A percentile compares a stretch with the other conserved stretches of the same genome.
Evolutionary conservation across 2,329 filamentous ascomycete genomes (phyloP).

Genomic region (Tolypocladium tropicale): DNA sequence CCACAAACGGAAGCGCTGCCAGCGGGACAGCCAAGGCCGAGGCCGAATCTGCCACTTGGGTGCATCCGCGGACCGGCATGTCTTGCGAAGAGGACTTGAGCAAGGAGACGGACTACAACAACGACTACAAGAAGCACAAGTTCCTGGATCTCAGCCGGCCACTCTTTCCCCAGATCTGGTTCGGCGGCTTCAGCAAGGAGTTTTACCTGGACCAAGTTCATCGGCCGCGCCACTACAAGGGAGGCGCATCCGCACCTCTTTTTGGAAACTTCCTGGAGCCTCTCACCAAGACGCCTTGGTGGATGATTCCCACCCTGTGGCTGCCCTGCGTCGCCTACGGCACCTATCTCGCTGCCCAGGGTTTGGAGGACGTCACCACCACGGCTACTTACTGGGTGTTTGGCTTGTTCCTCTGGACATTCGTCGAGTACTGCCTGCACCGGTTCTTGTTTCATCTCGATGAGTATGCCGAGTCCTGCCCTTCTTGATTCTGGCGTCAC

Average conservation of each 20-base stretch:
- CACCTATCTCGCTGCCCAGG: constrained; percentile 51
- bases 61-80: constrained; percentile 71
- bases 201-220: constrained; percentile 97
- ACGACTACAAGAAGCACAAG: constrained; percentile 83
- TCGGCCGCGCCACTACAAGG: constrained; percentile 89
- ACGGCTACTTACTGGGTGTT: constrained; percentile 54
- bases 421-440: constrained; percentile 84
- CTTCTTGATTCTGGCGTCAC: neutral
- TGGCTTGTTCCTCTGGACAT: constrained; percentile 74
- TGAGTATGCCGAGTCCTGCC: constrained; percentile 46
- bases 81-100: constrained; percentile 77
- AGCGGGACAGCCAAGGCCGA: constrained; percentile 15
- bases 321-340: constrained; percentile 70
- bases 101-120: constrained; percentile 66
- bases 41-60: constrained; percentile 18
- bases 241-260: constrained; percentile 80
- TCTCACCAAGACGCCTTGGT: constrained; percentile 93
- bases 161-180: constrained; percentile 80
- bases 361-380: constrained; percentile 38
- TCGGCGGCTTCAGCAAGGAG: constrained; percentile 79
- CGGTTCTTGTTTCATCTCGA: constrained; percentile 92
- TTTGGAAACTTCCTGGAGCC: constrained; percentile 99
- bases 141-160: constrained; percentile 85
- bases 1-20: constrained; percentile 9
- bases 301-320: constrained; percentile 76